These are phyloP conservation scores for Calonectria multiphialidica DNA, from an alignment of 2,329 filamentous ascomycete species.

Conservation along the genomic window DNA sequence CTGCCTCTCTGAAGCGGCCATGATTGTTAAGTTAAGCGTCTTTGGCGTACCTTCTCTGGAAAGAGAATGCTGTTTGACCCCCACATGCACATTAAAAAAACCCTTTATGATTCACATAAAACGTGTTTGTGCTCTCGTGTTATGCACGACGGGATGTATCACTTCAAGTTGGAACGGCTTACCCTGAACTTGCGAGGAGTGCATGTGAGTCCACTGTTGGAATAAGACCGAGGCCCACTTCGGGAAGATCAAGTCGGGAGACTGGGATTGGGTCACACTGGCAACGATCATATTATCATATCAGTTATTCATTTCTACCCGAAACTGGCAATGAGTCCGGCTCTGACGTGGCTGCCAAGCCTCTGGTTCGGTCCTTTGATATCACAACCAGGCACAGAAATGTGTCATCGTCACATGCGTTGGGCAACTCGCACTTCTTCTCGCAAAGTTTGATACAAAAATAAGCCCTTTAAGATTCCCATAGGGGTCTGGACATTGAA, in stretches of 20 bases:
- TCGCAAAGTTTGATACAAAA: not conserved
- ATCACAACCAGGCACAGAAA: not conserved
- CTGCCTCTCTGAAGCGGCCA: too few species aligned
- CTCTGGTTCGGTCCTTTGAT: not conserved
- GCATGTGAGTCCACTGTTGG: not conserved
- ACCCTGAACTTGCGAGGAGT: not conserved
- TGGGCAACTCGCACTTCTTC: not conserved
- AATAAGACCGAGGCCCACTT: constrained; percentile 3
- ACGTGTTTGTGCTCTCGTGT: not conserved
- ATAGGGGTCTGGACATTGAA: not conserved
- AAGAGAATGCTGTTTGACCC: not conserved
- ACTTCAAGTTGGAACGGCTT: not conserved
- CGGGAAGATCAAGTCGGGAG: not conserved
- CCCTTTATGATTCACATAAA: not conserved
- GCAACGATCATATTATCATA: not conserved
- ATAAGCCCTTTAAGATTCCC: not conserved
- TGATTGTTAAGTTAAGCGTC: too few species aligned
- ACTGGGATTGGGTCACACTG: not conserved
- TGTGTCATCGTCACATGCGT: not conserved
- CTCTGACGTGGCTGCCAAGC: not conserved
- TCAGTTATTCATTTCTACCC: not conserved
- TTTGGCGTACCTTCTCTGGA: not conserved
- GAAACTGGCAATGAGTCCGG: not conserved
- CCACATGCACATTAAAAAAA: not conserved
- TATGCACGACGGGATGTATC: not conserved